These are phyloP conservation scores for Micractinium conductrix DNA, from an alignment of 139 green algal genomes.

Conservation along the genomic window DNA sequence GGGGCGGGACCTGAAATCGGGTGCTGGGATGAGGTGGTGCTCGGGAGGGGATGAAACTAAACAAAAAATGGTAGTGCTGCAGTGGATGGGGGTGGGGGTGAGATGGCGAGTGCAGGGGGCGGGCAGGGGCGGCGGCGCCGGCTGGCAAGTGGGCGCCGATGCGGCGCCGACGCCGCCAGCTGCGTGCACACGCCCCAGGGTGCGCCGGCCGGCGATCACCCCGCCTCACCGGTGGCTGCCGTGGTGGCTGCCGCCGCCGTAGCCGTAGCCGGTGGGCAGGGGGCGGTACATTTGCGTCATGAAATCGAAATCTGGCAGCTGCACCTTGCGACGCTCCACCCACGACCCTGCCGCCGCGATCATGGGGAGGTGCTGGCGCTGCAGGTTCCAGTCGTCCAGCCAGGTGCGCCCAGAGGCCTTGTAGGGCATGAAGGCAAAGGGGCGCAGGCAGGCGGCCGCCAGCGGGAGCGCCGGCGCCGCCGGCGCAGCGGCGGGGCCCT, in stretches of 20 bases:
- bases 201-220: too few relatives aligned
- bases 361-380: conserved; percentile 40
- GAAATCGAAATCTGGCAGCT: conserved; percentile 35
- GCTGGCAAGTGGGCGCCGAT: too few relatives aligned
- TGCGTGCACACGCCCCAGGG: too few relatives aligned
- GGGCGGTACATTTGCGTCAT: conserved; percentile 14
- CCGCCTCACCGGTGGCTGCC: too few relatives aligned
- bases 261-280: background rate
- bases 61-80: background rate
- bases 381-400: conserved; percentile 33
- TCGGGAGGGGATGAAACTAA: too few relatives aligned
- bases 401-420: conserved; percentile 28
- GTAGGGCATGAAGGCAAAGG: conserved; percentile 43
- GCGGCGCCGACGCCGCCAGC: too few relatives aligned
- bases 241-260: background rate
- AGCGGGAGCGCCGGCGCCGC: background rate
- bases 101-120: too few relatives aligned
- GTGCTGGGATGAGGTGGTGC: too few relatives aligned
- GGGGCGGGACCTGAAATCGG: too few relatives aligned
- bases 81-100: background rate
- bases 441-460: conserved; percentile 19
- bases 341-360: conserved; percentile 29
- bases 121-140: too few relatives aligned
- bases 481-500: background rate
- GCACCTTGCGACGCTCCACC: conserved; percentile 35